Evolutionary conservation across 495 filamentous ascomycete species (phyloP), one percentile per base, ranked within the genome.

Genomic region (Astrocystis sublimbata): DNA sequence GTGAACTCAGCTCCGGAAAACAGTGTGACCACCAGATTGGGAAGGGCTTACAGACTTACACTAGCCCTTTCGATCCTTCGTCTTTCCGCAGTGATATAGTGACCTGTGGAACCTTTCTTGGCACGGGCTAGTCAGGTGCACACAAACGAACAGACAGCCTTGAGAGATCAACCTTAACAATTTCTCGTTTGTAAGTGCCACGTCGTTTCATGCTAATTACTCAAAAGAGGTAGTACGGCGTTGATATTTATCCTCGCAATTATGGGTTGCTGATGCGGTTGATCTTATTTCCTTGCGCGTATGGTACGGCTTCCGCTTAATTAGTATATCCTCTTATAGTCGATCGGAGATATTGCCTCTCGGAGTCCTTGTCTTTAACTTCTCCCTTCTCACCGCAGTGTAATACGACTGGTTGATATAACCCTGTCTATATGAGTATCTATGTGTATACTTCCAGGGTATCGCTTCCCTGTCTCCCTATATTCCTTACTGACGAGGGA

Each of bases 61-160:
- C 54, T 57, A 62, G 60, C 60, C 49, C 56, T 51, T 62, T 53
- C 56, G 47, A 62, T 62, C 51, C 41, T 62, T 56, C 51, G 56
- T 56, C 50, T 62, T 49, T 55, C 24, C 53, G 23, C n/a, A 41
- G 47, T 55, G 49, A 36, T 12, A 8, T 38, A 4, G 9, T 38
- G 50, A 23, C 43, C 50, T 61, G 50, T 23, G 49, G 40, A 61
- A 54, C n/a, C 41, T 36, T 50, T 28, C 50, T 28, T 61, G 36
- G 36, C 43, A 41, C 28, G 19, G 43, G 33, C 56, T 59, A 36
- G 45, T 40, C 43, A 49, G 56, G 17, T 26, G 43, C 19, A 17
- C 35, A 45, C 38, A 43, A 30, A 45, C 23, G 38, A 17, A 40
- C 40, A 8, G 51, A 56, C 50, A 56, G 60, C 51, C 60, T 62